phyloP scores from a whole-genome alignment of 495 filamentous ascomycete genomes.

The Articulospora tetracladia region DNA sequence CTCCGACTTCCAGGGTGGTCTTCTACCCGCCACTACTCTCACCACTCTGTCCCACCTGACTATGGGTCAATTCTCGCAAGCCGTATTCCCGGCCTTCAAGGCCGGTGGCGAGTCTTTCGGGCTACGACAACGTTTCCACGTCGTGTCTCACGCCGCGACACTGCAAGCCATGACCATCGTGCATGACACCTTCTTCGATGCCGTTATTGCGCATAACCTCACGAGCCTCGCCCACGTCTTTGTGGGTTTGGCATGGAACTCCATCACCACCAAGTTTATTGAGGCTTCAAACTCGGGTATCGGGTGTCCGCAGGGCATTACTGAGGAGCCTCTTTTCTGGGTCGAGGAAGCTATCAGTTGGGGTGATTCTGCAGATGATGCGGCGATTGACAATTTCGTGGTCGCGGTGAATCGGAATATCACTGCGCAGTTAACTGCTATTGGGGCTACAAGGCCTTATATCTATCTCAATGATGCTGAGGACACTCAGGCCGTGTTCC shows the following conservation, averaged over 20 bases:
- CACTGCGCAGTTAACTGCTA: constrained; percentile 6
- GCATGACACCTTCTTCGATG: constrained; percentile 18
- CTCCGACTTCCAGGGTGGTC: constrained; percentile 10
- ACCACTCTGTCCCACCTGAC: neutral
- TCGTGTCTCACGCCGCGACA: neutral
- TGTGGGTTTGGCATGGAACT: constrained; percentile 4
- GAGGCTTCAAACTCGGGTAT: constrained; percentile 6
- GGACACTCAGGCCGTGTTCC: constrained; percentile 11
- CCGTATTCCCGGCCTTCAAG: constrained; percentile 6
- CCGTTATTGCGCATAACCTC: neutral
- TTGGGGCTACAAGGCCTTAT: constrained; percentile 3
- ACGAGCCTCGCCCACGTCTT: constrained; percentile 5
- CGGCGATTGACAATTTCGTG: constrained; percentile 1
- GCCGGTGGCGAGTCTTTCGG: constrained; percentile 4
- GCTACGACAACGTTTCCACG: constrained; percentile 15
- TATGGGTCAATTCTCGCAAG: constrained; percentile 4
- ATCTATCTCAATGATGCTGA: constrained; percentile 21
- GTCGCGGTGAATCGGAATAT: constrained; percentile 7
- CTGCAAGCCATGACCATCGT: constrained; percentile 15
- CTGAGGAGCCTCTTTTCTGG: constrained; percentile 15
- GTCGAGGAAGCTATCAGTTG: constrained; percentile 13
- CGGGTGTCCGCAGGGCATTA: constrained; percentile 12
- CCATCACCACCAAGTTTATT: constrained; percentile 17
- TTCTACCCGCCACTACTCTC: neutral
- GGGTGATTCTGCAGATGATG: constrained; percentile 12